Percentiles rank a stretch among this genome's conserved stretches.
Evolutionary conservation across 345 rosid genomes (phyloP).

Genomic region (Trapa bicornis): DNA sequence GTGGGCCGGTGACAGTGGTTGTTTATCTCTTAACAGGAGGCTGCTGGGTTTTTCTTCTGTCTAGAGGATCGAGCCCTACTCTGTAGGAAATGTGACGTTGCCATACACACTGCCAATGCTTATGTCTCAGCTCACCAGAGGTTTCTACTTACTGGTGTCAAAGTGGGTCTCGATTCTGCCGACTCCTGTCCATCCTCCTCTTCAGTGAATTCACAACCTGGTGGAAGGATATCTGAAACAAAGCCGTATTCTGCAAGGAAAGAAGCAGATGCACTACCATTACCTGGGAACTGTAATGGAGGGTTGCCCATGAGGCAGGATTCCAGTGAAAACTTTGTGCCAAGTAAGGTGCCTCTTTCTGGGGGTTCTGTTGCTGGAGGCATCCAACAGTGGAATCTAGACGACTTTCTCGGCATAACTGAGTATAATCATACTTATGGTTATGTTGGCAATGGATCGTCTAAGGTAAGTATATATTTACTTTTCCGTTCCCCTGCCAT

Average conservation of each 20-base stretch:
- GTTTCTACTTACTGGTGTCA: constrained; percentile 85
- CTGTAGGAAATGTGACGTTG: constrained; percentile 89
- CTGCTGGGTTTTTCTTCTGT: constrained; percentile 90
- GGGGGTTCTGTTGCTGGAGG: constrained; percentile 63
- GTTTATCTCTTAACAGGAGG: constrained; percentile 41
- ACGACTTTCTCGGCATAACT: constrained; percentile 49
- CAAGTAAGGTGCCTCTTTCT: constrained; percentile 30
- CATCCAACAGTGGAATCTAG: constrained; percentile 68
- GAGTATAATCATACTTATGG: constrained; percentile 52
- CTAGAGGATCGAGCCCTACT: constrained; percentile 88
- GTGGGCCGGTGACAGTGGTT: not conserved
- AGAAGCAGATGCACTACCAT: constrained; percentile 17
- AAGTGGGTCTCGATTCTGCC: constrained; percentile 67
- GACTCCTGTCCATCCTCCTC: constrained; percentile 45
- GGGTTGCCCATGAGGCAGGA: constrained; percentile 21
- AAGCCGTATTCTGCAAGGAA: constrained; percentile 25
- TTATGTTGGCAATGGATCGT: constrained; percentile 61
- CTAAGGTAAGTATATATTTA: constrained; percentile 42
- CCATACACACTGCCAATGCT: constrained; percentile 62
- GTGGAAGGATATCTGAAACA: constrained; percentile 32
- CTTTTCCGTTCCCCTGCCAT: too few relatives aligned
- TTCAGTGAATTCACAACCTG: constrained; percentile 29
- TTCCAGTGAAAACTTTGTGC: constrained; percentile 19
- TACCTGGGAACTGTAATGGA: constrained; percentile 20
- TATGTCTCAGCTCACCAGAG: constrained; percentile 81